Percentiles rank a stretch among this genome's conserved stretches.
Evolutionary conservation across 169 alveolate genomes (phyloP).

Genomic region (Eimeria acervulina): DNA sequence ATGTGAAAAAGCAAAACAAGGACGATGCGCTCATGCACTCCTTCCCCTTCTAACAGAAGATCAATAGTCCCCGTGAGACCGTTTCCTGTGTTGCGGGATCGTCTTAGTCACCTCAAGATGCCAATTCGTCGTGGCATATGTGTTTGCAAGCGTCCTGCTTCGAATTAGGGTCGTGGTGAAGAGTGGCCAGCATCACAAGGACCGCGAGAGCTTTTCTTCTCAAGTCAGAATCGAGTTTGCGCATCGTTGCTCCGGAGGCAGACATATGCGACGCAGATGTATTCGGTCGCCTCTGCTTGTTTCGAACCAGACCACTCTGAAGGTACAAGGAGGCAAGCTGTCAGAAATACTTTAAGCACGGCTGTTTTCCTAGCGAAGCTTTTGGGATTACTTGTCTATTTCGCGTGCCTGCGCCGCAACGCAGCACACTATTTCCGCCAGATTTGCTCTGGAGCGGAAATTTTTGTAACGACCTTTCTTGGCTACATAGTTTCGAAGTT

Average conservation of each 20-base stretch:
- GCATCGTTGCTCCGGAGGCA: conserved; percentile 10
- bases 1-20: not conserved
- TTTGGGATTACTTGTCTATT: conserved; percentile 27
- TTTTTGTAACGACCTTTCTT: not conserved
- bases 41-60: not conserved
- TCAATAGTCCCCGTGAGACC: not conserved
- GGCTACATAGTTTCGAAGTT: not conserved
- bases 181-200: not conserved
- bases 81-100: not conserved
- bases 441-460: conserved; percentile 17
- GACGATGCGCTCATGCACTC: conserved; percentile 2
- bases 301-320: not conserved
- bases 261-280: not conserved
- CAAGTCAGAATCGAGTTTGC: conserved; percentile 12
- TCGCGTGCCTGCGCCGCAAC: conserved; percentile 1
- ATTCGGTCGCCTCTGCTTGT: not conserved
- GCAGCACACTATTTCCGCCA: conserved; percentile 50
- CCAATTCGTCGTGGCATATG: conserved; percentile 23
- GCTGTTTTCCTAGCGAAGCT: not conserved
- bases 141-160: conserved; percentile 25
- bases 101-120: not conserved
- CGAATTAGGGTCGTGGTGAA: not conserved
- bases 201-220: not conserved
- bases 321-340: not conserved
- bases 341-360: not conserved